A percentile compares a stretch with the other conserved stretches of the same genome.
Conservation (phyloP, 192 early-diverging fungal genomes). For the Backusella sp. region DNA sequence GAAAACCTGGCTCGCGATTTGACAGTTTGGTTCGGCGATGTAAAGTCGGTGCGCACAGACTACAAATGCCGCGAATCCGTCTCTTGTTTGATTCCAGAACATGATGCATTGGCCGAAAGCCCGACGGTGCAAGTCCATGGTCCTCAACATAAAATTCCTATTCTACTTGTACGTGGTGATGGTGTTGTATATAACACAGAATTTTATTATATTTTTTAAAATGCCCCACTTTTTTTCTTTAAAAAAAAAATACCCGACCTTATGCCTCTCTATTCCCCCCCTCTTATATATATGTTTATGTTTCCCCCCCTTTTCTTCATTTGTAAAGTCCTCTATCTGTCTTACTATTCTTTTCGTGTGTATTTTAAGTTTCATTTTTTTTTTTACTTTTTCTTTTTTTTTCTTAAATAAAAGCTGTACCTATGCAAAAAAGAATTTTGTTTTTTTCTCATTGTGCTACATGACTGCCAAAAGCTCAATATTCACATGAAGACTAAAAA, state of each 20-base stretch:
- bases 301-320: not conserved
- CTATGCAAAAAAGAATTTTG: not conserved
- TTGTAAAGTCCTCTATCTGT: not conserved
- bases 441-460: not conserved
- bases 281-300: not conserved
- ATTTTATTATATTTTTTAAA: slow-evolving; percentile 30
- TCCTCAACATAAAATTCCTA: slow-evolving; percentile 19
- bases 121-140: slow-evolving; percentile 7
- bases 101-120: slow-evolving; percentile 11
- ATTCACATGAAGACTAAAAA: slow-evolving; percentile 1
- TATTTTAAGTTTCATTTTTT: not conserved
- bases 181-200: slow-evolving; percentile 37
- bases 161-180: slow-evolving; percentile 33
- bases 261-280: not conserved
- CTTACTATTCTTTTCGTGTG: not conserved
- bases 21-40: slow-evolving; percentile 67
- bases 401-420: not conserved
- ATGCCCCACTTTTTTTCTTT: too few relatives aligned
- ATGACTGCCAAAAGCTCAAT: not conserved
- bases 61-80: slow-evolving; percentile 43
- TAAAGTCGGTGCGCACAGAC: slow-evolving; percentile 47
- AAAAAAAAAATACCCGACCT: not conserved
- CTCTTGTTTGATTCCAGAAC: slow-evolving; percentile 40
- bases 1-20: slow-evolving; percentile 66
- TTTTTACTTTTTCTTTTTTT: not conserved